Evolutionary conservation across 192 early-diverging fungal species (phyloP).

Genomic region (Funneliformis mosseae): DNA sequence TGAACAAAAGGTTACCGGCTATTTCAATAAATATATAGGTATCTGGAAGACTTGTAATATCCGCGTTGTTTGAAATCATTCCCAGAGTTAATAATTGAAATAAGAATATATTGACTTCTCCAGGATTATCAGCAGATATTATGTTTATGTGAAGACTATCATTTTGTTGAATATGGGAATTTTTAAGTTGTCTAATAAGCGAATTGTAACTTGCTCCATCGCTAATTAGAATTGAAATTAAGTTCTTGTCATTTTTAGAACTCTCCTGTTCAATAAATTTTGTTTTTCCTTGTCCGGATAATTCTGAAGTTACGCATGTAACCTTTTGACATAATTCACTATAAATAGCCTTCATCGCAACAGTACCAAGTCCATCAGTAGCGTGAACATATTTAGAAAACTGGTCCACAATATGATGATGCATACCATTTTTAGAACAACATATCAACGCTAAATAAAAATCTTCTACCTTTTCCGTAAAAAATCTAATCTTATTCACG

Average conservation of each 20-base stretch:
- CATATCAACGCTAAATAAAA: conserved; percentile 34
- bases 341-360: conserved; percentile 21
- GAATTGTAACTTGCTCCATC: background rate
- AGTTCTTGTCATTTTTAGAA: background rate
- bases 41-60: conserved; percentile 20
- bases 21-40: conserved; percentile 29
- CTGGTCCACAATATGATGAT: conserved; percentile 35
- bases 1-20: conserved; percentile 15
- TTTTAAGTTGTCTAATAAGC: conserved; percentile 14
- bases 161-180: background rate
- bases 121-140: conserved; percentile 12
- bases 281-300: conserved; percentile 33
- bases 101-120: conserved; percentile 34
- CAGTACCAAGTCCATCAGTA: background rate
- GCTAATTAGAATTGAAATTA: conserved; percentile 12
- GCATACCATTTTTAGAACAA: conserved; percentile 19
- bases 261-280: conserved; percentile 26
- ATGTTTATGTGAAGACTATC: conserved; percentile 32
- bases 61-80: conserved; percentile 11
- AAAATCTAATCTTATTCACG: conserved; percentile 6
- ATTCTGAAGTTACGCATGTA: conserved; percentile 24
- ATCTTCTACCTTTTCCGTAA: background rate
- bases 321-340: conserved; percentile 28
- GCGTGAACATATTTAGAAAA: conserved; percentile 26
- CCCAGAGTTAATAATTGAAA: conserved; percentile 35